Conservation (phyloP, 805 yeast genomes). For the Metschnikowia cubensis region DNA sequence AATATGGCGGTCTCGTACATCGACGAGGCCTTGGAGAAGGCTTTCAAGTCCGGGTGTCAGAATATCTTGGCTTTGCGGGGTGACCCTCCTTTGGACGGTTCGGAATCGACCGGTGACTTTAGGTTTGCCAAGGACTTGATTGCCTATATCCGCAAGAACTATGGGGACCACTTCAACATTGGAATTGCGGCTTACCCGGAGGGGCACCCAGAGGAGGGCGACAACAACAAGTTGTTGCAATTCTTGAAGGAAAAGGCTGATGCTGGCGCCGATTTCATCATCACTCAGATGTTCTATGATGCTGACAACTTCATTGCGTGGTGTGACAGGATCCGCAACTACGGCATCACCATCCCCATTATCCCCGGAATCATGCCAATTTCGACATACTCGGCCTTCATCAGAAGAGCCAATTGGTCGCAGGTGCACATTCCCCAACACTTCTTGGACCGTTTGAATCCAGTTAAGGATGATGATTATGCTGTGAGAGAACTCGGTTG, state of each 20-base stretch:
- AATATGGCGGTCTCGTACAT: constrained; percentile 82
- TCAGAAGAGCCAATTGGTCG: constrained; percentile 95
- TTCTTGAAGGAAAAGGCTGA: constrained; percentile 85
- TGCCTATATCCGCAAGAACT: constrained; percentile 63
- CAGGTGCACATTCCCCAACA: constrained; percentile 73
- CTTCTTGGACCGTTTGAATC: constrained; percentile 67
- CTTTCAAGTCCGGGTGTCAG: constrained; percentile 89
- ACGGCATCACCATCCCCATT: constrained; percentile 79
- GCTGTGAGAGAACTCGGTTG: constrained; percentile 84
- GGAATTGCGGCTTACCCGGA: constrained; percentile 98
- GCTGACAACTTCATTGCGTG: constrained; percentile 79
- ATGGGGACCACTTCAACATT: constrained; percentile 86
- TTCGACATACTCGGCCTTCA: constrained; percentile 86
- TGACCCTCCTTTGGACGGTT: constrained; percentile 81
- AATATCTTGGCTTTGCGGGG: constrained; percentile 93
- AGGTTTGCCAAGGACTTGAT: constrained; percentile 85
- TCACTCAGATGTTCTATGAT: constrained; percentile 97
- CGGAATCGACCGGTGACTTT: constrained; percentile 79
- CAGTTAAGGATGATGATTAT: constrained; percentile 86
- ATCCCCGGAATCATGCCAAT: constrained; percentile 99
- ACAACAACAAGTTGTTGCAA: constrained; percentile 45
- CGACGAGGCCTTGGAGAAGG: constrained; percentile 80
- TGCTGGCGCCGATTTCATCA: constrained; percentile 88
- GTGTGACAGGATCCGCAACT: constrained; percentile 66
- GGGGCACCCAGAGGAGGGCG: constrained; percentile 86